These are phyloP conservation scores for Exophiala mesophila DNA, from an alignment of 2,329 filamentous ascomycete genomes.

Conservation along the genomic window DNA sequence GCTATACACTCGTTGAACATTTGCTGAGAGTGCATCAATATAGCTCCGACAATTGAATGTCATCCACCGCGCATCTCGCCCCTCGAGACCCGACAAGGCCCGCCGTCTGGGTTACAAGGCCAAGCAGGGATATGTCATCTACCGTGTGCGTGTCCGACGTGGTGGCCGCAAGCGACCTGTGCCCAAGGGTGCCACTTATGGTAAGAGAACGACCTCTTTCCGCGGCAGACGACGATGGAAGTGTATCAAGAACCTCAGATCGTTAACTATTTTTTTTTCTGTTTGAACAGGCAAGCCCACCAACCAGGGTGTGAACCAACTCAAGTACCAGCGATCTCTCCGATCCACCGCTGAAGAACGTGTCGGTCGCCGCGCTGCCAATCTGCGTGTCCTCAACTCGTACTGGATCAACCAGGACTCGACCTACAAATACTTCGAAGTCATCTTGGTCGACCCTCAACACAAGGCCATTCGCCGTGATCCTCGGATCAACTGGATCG, in stretches of 20 bases:
- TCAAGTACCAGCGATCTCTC: slow-evolving; percentile 99
- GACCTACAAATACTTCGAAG: slow-evolving; percentile 99
- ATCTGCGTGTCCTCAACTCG: slow-evolving; percentile 98
- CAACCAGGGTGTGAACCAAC: slow-evolving; percentile 99
- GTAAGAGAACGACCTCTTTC: slow-evolving; percentile 55
- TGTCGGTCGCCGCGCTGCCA: slow-evolving; percentile 98
- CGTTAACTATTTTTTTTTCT: slow-evolving; percentile 22
- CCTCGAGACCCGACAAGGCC: slow-evolving; percentile 98
- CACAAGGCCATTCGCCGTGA: slow-evolving; percentile 99
- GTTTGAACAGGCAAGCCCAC: slow-evolving; percentile 82
- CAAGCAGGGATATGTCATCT: slow-evolving; percentile 99
- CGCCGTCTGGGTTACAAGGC: slow-evolving; percentile 99
- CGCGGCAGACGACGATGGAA: too few species aligned
- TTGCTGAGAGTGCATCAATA: slow-evolving; percentile 99
- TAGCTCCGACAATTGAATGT: slow-evolving; percentile 99
- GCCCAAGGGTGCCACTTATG: slow-evolving; percentile 97
- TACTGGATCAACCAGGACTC: slow-evolving; percentile 99
- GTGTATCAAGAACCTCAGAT: slow-evolving; percentile 26
- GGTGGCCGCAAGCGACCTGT: slow-evolving; percentile 97
- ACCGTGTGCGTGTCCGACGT: slow-evolving; percentile 96
- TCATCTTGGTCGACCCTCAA: slow-evolving; percentile 99
- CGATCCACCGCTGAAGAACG: slow-evolving; percentile 98
- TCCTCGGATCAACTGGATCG: slow-evolving; percentile 99
- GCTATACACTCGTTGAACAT: slow-evolving; percentile 99
- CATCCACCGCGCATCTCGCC: slow-evolving; percentile 97